Percentiles rank a stretch among this genome's conserved stretches.
Evolutionary conservation across 441 rosid genomes (phyloP).

Genomic region (Flueggea neowawraea): DNA sequence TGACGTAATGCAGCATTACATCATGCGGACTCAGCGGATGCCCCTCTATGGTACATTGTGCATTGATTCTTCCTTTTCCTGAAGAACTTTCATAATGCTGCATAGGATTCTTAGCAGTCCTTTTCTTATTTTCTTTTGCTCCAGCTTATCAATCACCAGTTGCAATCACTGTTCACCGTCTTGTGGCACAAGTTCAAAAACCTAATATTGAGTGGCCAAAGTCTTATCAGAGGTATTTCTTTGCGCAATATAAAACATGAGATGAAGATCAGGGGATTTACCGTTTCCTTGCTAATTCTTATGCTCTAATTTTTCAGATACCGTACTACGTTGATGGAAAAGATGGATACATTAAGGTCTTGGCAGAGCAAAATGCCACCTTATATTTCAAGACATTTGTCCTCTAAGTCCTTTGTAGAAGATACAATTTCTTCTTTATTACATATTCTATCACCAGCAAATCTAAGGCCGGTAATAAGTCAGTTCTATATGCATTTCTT

Average conservation of each 20-base stretch:
- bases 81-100: slow-evolving; percentile 10
- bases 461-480: slow-evolving; percentile 71
- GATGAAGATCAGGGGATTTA: background rate
- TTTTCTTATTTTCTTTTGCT: slow-evolving; percentile 9
- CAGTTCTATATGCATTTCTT: slow-evolving; percentile 1
- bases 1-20: slow-evolving; percentile 68
- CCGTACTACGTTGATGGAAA: slow-evolving; percentile 66
- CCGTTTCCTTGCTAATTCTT: slow-evolving; percentile 19
- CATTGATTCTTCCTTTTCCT: slow-evolving; percentile 2
- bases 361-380: slow-evolving; percentile 84
- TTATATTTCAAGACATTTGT: slow-evolving; percentile 78
- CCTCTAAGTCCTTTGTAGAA: slow-evolving; percentile 65
- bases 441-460: slow-evolving; percentile 85
- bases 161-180: slow-evolving; percentile 64
- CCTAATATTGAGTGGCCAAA: slow-evolving; percentile 96
- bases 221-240: slow-evolving; percentile 68
- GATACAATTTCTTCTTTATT: slow-evolving; percentile 73
- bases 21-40: slow-evolving; percentile 82
- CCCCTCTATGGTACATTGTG: slow-evolving; percentile 55
- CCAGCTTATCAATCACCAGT: slow-evolving; percentile 78
- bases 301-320: slow-evolving; percentile 50
- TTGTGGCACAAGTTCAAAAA: slow-evolving; percentile 80
- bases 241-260: too few species aligned
- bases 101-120: slow-evolving; percentile 9
- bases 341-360: slow-evolving; percentile 57